Base-by-base conservation (phyloP, 2,329 filamentous ascomycete species). In the Colletotrichum higginsianum region DNA sequence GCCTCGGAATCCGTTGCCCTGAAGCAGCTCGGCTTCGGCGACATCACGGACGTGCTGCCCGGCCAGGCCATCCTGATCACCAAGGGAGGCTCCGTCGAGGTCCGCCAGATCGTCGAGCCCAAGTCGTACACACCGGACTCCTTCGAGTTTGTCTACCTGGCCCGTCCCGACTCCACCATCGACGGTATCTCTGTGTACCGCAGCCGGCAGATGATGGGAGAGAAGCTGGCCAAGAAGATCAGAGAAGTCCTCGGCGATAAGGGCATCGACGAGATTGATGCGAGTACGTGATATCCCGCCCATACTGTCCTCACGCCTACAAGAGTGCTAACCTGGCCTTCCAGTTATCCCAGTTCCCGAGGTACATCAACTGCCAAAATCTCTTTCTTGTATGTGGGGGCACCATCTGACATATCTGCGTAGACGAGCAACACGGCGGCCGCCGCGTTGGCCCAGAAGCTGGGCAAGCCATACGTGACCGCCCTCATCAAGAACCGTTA, bases 161-260 rank as follows among this genome's bases (percentile, higher is more conserved):
- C 94, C 16, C 87, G 95, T 2, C 94, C 94, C 0, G 95, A 97
- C 80, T 92, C 90, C 0, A 86, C 91, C 75, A 96, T 97, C 68
- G 95, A 98, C 78, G 94, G 94, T 21, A 97, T 98, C 75, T 94
- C 93, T 67, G 93, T 98, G 35, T 91, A 97, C 79, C 90, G 91
- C 75, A 94, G 92, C 75, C 90, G 95, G 63, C 92, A 96, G 78
- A 93, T 94, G 76, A 98, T 98, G 95, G 95, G 95, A 56, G 87
- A 89, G 78, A 92, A 92, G 78, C 87, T 98, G 52, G 95, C 94
- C 16, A 88, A 93, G 73, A 93, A 89, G 60, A 90, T 98, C 75
- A 87, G 87, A 74, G 82, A 87, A 53, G 87, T 90, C 38, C 86
- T 98, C 2, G 92, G 92, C 4, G 87, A 91, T 3, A 88, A 94